Evolutionary conservation across 2,329 filamentous ascomycete species (phyloP).

Genomic region (Xylaria sp.): DNA sequence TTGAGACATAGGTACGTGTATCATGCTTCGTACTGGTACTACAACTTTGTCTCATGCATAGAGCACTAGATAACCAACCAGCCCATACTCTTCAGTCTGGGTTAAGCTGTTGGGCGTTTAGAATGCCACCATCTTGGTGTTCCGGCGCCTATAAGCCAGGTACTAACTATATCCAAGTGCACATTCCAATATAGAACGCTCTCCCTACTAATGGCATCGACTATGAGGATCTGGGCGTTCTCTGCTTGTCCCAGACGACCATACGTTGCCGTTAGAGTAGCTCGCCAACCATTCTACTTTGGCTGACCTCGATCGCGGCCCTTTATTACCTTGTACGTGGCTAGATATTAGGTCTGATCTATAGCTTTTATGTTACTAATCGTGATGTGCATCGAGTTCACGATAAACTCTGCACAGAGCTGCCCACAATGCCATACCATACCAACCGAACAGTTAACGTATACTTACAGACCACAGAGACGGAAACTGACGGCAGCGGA

Average conservation of each 20-base stretch:
- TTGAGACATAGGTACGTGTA: too few species aligned
- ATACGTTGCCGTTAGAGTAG: neutral
- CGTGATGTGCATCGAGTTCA: neutral
- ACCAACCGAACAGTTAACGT: neutral
- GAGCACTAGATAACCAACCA: neutral
- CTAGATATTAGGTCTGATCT: constrained; percentile 11
- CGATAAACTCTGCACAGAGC: constrained; percentile 4
- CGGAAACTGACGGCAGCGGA: neutral
- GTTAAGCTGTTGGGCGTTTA: neutral
- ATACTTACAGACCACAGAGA: neutral
- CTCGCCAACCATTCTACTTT: neutral
- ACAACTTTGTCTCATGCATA: neutral
- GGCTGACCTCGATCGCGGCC: neutral
- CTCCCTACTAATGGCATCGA: neutral
- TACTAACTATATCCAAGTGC: neutral
- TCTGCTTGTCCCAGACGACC: neutral
- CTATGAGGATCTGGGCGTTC: neutral
- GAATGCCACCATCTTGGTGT: neutral
- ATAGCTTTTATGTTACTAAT: neutral
- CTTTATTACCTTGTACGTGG: neutral
- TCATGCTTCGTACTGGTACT: neutral
- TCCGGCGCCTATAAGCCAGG: neutral
- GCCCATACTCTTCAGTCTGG: neutral
- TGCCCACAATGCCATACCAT: neutral
- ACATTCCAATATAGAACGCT: neutral